Evolutionary conservation across 2,329 filamentous ascomycete species (phyloP), one percentile per base, ranked within the genome.

Genomic region (Eutypella sp.): DNA sequence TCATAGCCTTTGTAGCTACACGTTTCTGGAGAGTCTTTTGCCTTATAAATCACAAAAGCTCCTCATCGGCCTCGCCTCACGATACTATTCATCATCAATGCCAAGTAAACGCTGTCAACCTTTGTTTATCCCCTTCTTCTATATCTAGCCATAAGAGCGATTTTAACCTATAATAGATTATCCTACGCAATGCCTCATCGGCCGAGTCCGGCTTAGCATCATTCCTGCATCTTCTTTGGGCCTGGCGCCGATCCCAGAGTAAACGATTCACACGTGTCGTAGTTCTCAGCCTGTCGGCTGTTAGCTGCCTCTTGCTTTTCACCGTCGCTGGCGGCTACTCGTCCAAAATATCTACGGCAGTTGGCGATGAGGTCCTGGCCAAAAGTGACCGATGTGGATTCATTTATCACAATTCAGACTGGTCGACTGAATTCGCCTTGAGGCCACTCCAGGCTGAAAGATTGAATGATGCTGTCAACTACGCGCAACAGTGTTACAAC

Each of bases 11-110:
- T 10, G 50, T 56, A 1, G 50, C 50, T 15, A 33, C 48, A 1
- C 44, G 54, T 0, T 47, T 49, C 10, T 56, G 54, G 54, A 45
- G 43, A 7, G 50, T 55, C 2, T 31, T 47, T 8, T 52, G 53
- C 36, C 39, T 56, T 7, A 11, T 41, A 1, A 43, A 46, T 3
- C 52, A 55, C 27, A 44, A 40, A 8, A 23, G 6, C 9, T 47
- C 33, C 18, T 55, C 52, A 3, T 46, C 41, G 9, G 6, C 42
- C 0, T 19, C 33, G 1, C 33, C 18, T 5, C 47, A 19, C 16
- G 44, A 47, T 27, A 16, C 47, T 3, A 31, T 55, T 3, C 29
- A 55, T 19, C 47, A 54, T 13, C 52, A 56, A 33, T 47, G 47
- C 1, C 54, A 56, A 23, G 38, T 49, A 37, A 22, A 37, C 20